Percentiles rank a stretch among this genome's conserved stretches.
Evolutionary conservation across 2,329 filamentous ascomycete species (phyloP).

Genomic region (Leptographium flavum): DNA sequence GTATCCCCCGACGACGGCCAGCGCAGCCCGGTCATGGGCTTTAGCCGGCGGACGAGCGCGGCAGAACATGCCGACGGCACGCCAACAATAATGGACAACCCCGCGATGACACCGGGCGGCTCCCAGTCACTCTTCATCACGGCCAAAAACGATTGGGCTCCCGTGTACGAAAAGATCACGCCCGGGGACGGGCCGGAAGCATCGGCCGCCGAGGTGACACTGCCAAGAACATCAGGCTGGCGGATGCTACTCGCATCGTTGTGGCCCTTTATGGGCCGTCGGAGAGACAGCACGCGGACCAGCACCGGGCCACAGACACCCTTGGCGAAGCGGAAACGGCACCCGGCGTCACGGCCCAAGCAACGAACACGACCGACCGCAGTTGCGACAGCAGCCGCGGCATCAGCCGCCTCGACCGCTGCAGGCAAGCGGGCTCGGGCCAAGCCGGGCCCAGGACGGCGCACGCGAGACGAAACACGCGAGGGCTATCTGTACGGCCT

Average conservation of each 20-base stretch:
- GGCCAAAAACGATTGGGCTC: slow-evolving; percentile 91
- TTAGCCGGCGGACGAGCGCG: slow-evolving; percentile 11
- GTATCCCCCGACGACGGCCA: slow-evolving; percentile 32
- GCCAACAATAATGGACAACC: not conserved
- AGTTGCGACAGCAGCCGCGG: slow-evolving; percentile 1
- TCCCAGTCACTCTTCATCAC: slow-evolving; percentile 50
- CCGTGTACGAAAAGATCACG: slow-evolving; percentile 57
- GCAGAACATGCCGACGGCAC: not conserved
- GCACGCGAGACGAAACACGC: slow-evolving; percentile 78
- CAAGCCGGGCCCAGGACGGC: slow-evolving; percentile 24
- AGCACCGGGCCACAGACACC: not conserved
- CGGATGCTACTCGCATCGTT: not conserved
- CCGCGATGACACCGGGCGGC: slow-evolving; percentile 16
- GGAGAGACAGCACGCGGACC: not conserved
- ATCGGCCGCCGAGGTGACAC: not conserved
- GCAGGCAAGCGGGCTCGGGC: slow-evolving; percentile 13
- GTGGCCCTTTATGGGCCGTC: not conserved
- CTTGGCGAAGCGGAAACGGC: not conserved
- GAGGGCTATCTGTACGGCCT: slow-evolving; percentile 85
- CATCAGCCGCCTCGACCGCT: slow-evolving; percentile 14
- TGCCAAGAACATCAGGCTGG: not conserved
- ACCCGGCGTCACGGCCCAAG: slow-evolving; percentile 15
- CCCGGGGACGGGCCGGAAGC: slow-evolving; percentile 5
- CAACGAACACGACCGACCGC: slow-evolving; percentile 14
- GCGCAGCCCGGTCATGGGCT: slow-evolving; percentile 23